Evolutionary conservation across 768 basidiomycete genomes (phyloP), one percentile per base, ranked within the genome.

Genomic region (Lentinula sp.): DNA sequence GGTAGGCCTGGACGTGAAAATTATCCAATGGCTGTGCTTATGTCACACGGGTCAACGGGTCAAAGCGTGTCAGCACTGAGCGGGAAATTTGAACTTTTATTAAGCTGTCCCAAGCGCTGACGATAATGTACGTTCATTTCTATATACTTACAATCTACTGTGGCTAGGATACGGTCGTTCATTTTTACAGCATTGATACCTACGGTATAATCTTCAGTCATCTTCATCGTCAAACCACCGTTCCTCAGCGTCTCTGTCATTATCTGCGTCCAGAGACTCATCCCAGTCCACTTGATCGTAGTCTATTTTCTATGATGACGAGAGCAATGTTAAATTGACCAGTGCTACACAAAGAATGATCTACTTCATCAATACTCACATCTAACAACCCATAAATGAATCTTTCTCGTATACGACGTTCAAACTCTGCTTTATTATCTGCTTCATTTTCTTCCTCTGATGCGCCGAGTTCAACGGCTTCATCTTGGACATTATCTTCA

Each of bases 381-480:
- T 89, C 86, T 10, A 93, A 74, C 61, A 86, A 69, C 5, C 91
- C 91, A 64, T 91, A 90, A 23, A 93, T 88, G 65, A 91, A 87
- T 10, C 78, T 75, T 69, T 92, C 89, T 54, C 74, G 79, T n/a
- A 93, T 70, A 32, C 76, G 72, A 45, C 88, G 75, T 66, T 85
- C 81, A 70, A 92, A 91, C 6, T 68, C 67, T 23, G 66, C 70
- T 65, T 74, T 79, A 5, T 72, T 71, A 60, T 88, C 84, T 46
- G 81, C 81, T 5, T 78, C 73, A 9, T 76, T 78, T 55, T 85
- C 84, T 53, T 70, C 66, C 46, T 74, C 79, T 53, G 73, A 70
- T 59, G 67, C 35, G 53, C 51, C 48, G n/a, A 49, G 9, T 16
- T 63, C 46, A 43, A 50, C n/a, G 48, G 5, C 3, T 32, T 55